These are phyloP conservation scores for Fusarium goolgardi DNA, from an alignment of 2,329 filamentous ascomycete genomes.

Conservation along the genomic window DNA sequence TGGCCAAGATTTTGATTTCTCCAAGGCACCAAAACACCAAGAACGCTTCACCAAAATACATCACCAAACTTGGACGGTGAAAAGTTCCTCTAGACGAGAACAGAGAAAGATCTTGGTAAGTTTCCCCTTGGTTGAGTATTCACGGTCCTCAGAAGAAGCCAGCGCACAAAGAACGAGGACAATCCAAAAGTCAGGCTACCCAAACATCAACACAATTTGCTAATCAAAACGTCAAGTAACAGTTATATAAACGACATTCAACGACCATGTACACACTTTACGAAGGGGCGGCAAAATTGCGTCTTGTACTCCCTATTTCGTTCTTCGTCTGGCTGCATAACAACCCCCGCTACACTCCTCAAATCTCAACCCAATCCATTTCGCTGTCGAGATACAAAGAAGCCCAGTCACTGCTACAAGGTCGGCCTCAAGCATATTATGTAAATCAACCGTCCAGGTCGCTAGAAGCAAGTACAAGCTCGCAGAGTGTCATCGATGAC, in stretches of 20 bases:
- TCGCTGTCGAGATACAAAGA: constrained; percentile 12
- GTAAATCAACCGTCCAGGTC: constrained; percentile 15
- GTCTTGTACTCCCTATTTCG: constrained; percentile 4
- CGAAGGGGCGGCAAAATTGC: background rate
- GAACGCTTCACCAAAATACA: background rate
- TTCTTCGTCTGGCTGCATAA: constrained; percentile 22
- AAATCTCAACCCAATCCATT: background rate
- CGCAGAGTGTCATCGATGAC: background rate
- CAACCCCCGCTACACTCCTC: constrained; percentile 1
- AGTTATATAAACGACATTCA: background rate
- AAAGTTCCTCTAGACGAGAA: accelerated
- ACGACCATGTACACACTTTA: background rate
- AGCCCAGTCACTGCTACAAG: constrained; percentile 23
- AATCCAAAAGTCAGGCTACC: background rate
- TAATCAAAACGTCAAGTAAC: background rate
- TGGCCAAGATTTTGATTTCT: background rate
- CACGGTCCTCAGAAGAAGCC: too few relatives aligned
- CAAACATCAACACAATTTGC: background rate
- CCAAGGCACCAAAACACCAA: background rate
- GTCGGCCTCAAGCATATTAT: constrained; percentile 6
- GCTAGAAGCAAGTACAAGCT: background rate
- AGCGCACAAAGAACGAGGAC: background rate
- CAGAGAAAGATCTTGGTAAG: background rate
- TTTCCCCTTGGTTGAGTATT: background rate
- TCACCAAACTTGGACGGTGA: too few relatives aligned